Evolutionary conservation across 2,329 filamentous ascomycete genomes (phyloP), one percentile per base, ranked within the genome.

Genomic region (Aspergillus cejpii): DNA sequence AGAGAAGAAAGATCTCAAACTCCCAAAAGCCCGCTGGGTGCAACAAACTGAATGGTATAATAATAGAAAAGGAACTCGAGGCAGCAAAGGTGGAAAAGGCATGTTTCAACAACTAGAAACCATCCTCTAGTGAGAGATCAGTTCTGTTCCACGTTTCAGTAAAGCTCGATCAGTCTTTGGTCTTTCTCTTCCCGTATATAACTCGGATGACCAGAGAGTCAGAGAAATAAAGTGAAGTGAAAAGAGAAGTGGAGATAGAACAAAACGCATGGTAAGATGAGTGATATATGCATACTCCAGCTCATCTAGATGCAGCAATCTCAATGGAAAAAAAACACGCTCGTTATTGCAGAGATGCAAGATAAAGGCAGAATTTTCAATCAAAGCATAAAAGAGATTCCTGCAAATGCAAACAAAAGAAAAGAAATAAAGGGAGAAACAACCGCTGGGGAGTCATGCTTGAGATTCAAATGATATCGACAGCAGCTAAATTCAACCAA

Each of bases 221-320:
- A 42, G 43, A 24, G 31, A 49, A 43, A 43, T 37, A 33, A 43
- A 36, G 39, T 36, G 29, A 43, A 47, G 48, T 39, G 28, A 36
- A 38, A 50, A 39, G 21, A 45, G 39, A 41, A 36, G 33, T 47
- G 46, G 44, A 41, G 47, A 49, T 44, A 49, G 34, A 47, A 47
- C 50, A 51, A n/a, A n/a, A 47, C 33, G 46, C 52, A 46, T 45
- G 48, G 39, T 41, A 53, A 49, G 51, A 49, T 49, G 45, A 57
- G 47, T 52, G 50, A 54, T 47, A 55, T 54, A 59, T 58, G 51
- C 50, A 52, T 53, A 53, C 53, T 56, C 54, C 54, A 47, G 54
- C 52, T 52, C 47, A 57, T 59, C 54, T 60, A 60, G 58, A 60
- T 62, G 56, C 56, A 58, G 47, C 45, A 53, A 54, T 43, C 44